Base-by-base conservation (phyloP, 441 rosid genomes). In the Populus tomentosa region DNA sequence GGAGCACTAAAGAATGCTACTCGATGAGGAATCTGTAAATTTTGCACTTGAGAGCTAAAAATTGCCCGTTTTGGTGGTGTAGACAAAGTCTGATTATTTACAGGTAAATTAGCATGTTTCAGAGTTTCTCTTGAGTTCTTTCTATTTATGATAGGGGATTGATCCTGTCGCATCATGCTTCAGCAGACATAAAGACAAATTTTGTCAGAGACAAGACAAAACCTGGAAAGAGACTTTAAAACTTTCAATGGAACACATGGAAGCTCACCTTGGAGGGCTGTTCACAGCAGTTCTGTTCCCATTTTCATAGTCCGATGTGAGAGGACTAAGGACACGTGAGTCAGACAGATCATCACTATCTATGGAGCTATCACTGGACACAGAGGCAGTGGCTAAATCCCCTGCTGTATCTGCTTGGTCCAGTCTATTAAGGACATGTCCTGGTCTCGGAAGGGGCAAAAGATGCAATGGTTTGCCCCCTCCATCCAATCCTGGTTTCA, bases 1-100 rank as follows among this genome's bases (percentile, higher is more conserved):
- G 96, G 94, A 80, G 98, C 97, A 86, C 93, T 88, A 77, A 68
- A 90, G 72, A 93, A 86, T 53, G 86, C 89, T 75, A 89, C 88
- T 14, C 85, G 87, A 73, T 79, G 81, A 63, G 95, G 96, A 85
- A 88, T 85, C 80, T 91, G 97, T 81, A 96, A 62, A 83, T 85
- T 90, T 74, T 89, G 94, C 62, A 94, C 87, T 75, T 83, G 90
- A 71, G 80, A 73, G 70, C 87, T 75, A 26, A 87, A 75, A 73
- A 89, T 87, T 79, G 85, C 84, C 80, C 88, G 83, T 81, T 85
- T 90, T 3, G 97, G 93, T 72, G 98, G 89, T 70, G 87, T 75
- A 1, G 94, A 83, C 10, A 81, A 79, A 74, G 70, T 82, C 74
- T 88, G 90, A 80, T 84, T 86, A 80, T 81, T 82, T 42, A 87